These are phyloP conservation scores for Poa annua DNA, from an alignment of 176 grass and related monocot species.

Conservation along the genomic window DNA sequence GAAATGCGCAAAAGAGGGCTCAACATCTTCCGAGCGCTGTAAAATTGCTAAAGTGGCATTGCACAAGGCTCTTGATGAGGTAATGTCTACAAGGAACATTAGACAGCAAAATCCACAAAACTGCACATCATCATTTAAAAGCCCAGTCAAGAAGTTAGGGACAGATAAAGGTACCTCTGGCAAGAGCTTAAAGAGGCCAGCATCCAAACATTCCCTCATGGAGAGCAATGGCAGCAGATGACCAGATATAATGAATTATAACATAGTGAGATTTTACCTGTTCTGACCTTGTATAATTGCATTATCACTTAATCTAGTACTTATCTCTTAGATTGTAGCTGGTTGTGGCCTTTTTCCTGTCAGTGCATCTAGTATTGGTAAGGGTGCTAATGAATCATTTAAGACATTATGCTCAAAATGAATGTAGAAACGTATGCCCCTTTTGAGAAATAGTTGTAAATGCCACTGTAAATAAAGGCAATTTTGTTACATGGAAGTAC, in stretches of 20 bases:
- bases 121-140: conserved; percentile 50
- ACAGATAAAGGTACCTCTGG: conserved; percentile 49
- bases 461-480: background rate
- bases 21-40: conserved; percentile 64
- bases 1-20: conserved; percentile 83
- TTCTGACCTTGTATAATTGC: conserved; percentile 41
- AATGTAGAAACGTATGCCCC: conserved; percentile 37
- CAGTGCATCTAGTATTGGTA: conserved; percentile 33
- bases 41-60: conserved; percentile 86
- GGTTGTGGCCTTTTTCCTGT: background rate
- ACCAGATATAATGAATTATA: conserved; percentile 38
- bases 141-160: conserved; percentile 48
- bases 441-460: conserved; percentile 19
- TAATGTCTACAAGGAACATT: conserved; percentile 61
- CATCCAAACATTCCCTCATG: conserved; percentile 56
- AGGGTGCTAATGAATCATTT: conserved; percentile 32
- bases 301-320: conserved; percentile 10
- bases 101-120: conserved; percentile 49
- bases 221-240: conserved; percentile 67
- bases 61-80: conserved; percentile 63
- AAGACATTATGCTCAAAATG: conserved; percentile 22
- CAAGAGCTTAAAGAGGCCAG: conserved; percentile 65
- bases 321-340: conserved; percentile 32
- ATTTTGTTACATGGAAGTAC: conserved; percentile 12
- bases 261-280: conserved; percentile 26